Evolutionary conservation across 345 rosid genomes (phyloP), one percentile per base, ranked within the genome.

Genomic region (Gossypium herbaceum): DNA sequence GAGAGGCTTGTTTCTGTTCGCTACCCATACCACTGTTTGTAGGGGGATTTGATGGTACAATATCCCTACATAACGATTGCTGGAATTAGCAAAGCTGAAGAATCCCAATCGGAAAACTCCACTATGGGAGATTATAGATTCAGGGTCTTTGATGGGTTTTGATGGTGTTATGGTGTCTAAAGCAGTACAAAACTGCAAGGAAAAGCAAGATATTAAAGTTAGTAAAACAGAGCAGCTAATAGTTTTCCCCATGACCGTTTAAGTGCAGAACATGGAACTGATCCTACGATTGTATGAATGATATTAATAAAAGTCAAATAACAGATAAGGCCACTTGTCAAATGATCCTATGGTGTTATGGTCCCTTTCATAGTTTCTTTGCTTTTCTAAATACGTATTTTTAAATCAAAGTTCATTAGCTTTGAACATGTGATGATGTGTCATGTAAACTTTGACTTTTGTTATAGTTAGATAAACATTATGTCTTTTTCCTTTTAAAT

Each of bases 31-130:
- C 4, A 20, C 61, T 9, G 61, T 57, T 20, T 20, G 25, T 0
- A 57, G 6, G 3, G 61, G 61, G 27, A 57, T 57, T 10, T 20
- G 61, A 57, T 57, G 10, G 61, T 57, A 57, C 27, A 57, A 9
- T 57, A 57, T 57, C 61, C 71, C 71, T 13, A 67, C 71, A 22
- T 67, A 67, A 9, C 56, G 71, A 24, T 67, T 7, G 20, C 39
- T 67, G 1, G 41, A 47, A 24, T 67, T 13, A 15, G 19, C 19
- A 12, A 67, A 24, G 56, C 12, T 47, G 78, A 89, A 88, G 84
- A 89, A 88, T 34, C 94, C 94, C 47, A 89, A 71, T 75, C 79
- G n/a, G 29, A 83, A 86, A 48, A 69, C 7, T 2, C 82, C 78
- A 17, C 12, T 73, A 45, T 69, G 6, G 22, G 85, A 85, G 58